phyloP scores from a whole-genome alignment of 1,139 yeast genomes.

The Pichia sorboxylosa region DNA sequence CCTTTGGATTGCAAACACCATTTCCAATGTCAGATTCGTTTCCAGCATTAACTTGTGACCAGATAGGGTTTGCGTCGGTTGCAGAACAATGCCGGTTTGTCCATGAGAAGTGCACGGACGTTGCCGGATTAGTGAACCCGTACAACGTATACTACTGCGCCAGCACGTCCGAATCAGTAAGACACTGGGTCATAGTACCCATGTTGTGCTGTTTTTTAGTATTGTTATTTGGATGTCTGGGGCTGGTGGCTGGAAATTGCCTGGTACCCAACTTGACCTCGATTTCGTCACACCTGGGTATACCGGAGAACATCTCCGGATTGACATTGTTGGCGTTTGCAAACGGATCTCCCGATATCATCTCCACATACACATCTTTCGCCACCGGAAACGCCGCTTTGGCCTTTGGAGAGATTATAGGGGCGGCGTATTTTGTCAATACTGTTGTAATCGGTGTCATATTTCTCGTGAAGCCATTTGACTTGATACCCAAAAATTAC shows the following conservation, averaged over 20 bases:
- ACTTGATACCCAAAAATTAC: slow-evolving; percentile 21
- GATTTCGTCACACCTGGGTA: slow-evolving; percentile 33
- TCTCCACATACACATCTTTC: slow-evolving; percentile 45
- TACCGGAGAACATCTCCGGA: slow-evolving; percentile 51
- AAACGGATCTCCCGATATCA: slow-evolving; percentile 49
- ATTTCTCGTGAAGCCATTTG: slow-evolving; percentile 38
- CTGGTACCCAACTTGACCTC: slow-evolving; percentile 45
- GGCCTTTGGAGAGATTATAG: slow-evolving; percentile 46
- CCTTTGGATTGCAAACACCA: no score
- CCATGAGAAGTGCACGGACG: slow-evolving; percentile 29
- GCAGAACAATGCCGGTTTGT: slow-evolving; percentile 36
- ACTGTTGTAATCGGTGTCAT: slow-evolving; percentile 43
- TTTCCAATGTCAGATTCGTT: neutral
- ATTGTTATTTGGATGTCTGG: slow-evolving; percentile 33
- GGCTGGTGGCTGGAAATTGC: slow-evolving; percentile 42
- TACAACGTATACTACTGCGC: slow-evolving; percentile 32
- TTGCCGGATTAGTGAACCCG: slow-evolving; percentile 34
- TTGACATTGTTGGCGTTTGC: slow-evolving; percentile 49
- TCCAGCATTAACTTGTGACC: slow-evolving; percentile 16
- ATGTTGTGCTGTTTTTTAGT: slow-evolving; percentile 19
- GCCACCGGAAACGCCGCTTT: slow-evolving; percentile 34
- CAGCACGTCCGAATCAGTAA: slow-evolving; percentile 8
- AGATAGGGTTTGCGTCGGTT: slow-evolving; percentile 22
- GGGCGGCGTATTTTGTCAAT: slow-evolving; percentile 45
- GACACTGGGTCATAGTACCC: slow-evolving; percentile 19